These are phyloP conservation scores for Poa pratensis DNA, from an alignment of 176 grass and related monocot genomes.

Conservation along the genomic window DNA sequence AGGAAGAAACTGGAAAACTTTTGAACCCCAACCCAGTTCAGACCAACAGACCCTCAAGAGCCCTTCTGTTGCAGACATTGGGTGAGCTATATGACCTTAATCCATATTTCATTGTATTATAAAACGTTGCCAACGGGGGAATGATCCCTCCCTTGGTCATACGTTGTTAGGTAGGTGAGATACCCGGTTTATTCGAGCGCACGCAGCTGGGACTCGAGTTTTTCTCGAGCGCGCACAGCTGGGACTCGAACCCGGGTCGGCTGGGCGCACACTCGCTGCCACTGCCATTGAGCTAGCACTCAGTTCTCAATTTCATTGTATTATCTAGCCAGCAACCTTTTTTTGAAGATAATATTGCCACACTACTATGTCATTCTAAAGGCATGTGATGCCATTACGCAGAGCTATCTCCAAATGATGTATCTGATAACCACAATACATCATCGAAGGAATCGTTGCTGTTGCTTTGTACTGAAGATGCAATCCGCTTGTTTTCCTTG, in stretches of 20 bases:
- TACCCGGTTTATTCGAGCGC: too few species aligned
- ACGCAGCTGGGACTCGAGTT: too few species aligned
- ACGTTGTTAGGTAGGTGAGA: too few species aligned
- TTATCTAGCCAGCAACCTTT: background rate
- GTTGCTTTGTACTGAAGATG: slow-evolving; percentile 92
- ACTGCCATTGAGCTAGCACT: too few species aligned
- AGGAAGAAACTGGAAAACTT: slow-evolving; percentile 76
- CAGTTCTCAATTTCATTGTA: too few species aligned
- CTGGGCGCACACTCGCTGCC: too few species aligned
- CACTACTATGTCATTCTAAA: slow-evolving; percentile 38
- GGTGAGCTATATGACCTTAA: slow-evolving; percentile 50
- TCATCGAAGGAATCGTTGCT: slow-evolving; percentile 60
- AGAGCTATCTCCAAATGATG: slow-evolving; percentile 49
- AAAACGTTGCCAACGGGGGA: too few species aligned
- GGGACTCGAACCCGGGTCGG: too few species aligned
- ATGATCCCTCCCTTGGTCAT: too few species aligned
- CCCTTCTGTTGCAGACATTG: slow-evolving; percentile 72
- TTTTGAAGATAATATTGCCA: slow-evolving; percentile 15
- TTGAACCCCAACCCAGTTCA: slow-evolving; percentile 68
- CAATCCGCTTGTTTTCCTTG: slow-evolving; percentile 77
- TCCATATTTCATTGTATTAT: background rate
- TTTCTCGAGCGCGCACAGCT: too few species aligned
- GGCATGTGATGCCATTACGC: slow-evolving; percentile 1
- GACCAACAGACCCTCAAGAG: slow-evolving; percentile 82
- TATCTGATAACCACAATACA: slow-evolving; percentile 47